Evolutionary conservation across 2,329 filamentous ascomycete genomes (phyloP), one percentile per base, ranked within the genome.

Genomic region (Fonsecaea multimorphosa): DNA sequence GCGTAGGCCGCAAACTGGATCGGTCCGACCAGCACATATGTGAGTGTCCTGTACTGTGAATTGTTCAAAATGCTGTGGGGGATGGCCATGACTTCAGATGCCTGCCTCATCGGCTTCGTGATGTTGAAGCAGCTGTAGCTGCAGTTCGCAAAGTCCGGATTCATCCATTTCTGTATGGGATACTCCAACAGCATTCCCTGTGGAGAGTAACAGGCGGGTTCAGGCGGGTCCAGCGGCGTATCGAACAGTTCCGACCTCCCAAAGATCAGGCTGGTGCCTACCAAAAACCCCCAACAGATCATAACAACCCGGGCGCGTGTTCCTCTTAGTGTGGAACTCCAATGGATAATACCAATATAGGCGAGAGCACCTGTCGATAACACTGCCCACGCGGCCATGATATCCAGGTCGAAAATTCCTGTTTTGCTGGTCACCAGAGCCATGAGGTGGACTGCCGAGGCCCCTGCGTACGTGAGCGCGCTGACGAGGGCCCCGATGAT

Each of bases 401-500:
- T 74, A 61, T 73, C 71, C 22, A 72, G 57, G 53, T 73, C 73
- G 53, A 68, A 73, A 19, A 70, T 69, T 7, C 64, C 66, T 1
- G 44, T 52, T 24, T 70, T 68, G n/a, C 67, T 72, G 14, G 55
- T 72, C 3, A 70, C 63, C 4, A 74, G 67, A 11, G 71, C 65
- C 62, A 74, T 70, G 61, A 72, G 68, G 46, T 75, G 73, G 4
- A 75, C 71, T 14, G 73, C 67, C n/a, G 72, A 63, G 3, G 71
- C 68, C 3, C 72, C 73, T 2, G 73, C 70, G 46, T 74, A 75
- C 12, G 71, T 71, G 44, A 75, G 61, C 1, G 73, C 73, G 53
- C 72, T 73, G 14, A 72, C 72, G 40, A 74, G 69, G 44, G 73
- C 73, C 12, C 73, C 73, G 24, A 73, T 68, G 55, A 74, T 70